Evolutionary conservation across 2,329 filamentous ascomycete genomes (phyloP).

Genomic region (Fusarium drepaniforme): DNA sequence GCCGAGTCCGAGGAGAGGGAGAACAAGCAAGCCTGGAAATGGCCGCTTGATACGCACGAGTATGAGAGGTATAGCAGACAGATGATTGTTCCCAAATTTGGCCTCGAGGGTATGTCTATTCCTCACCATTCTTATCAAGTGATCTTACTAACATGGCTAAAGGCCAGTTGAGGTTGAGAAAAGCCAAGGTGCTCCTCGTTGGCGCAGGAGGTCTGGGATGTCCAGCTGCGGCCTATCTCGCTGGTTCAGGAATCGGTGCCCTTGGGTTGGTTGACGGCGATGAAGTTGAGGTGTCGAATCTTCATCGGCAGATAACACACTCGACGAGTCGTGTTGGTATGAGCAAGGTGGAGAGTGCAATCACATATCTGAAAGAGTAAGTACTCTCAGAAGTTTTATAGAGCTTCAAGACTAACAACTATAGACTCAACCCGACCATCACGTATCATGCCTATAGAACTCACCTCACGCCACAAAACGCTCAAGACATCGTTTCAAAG

Average conservation of each 20-base stretch:
- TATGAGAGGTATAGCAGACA: slow-evolving; percentile 91
- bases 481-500: slow-evolving; percentile 71
- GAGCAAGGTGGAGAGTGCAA: slow-evolving; percentile 84
- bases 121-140: fast-evolving
- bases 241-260: slow-evolving; percentile 86
- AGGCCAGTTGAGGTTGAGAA: slow-evolving; percentile 83
- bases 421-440: slow-evolving; percentile 79
- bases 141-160: not conserved
- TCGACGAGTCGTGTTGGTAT: slow-evolving; percentile 76
- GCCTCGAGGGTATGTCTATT: slow-evolving; percentile 72
- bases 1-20: slow-evolving; percentile 49
- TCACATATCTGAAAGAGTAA: slow-evolving; percentile 68
- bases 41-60: slow-evolving; percentile 79
- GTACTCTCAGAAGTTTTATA: slow-evolving; percentile 12
- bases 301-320: slow-evolving; percentile 93
- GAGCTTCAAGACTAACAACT: not conserved
- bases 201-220: slow-evolving; percentile 93
- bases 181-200: slow-evolving; percentile 80
- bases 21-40: slow-evolving; percentile 57
- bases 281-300: slow-evolving; percentile 86
- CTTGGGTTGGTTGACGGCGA: slow-evolving; percentile 91
- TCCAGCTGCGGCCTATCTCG: slow-evolving; percentile 92
- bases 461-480: slow-evolving; percentile 77
- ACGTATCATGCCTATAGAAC: slow-evolving; percentile 71
- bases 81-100: slow-evolving; percentile 87